Percentiles rank a stretch among this genome's conserved stretches.
Conservation (phyloP, 495 filamentous ascomycete species). For the Penicillium cataractarum region DNA sequence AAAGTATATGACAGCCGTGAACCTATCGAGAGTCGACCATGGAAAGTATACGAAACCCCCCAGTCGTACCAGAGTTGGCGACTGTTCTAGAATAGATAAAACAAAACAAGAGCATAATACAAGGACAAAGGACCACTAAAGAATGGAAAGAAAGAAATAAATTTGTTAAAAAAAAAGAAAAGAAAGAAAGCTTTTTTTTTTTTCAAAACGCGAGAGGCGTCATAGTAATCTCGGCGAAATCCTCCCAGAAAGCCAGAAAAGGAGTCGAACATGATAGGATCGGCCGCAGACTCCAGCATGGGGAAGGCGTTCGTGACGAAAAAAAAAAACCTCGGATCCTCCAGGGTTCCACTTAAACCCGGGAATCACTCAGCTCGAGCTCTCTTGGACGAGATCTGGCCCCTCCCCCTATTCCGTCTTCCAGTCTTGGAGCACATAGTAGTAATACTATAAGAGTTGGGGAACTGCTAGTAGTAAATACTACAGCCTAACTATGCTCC, state of each 20-base stretch:
- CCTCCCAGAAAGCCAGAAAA: conserved; percentile 6
- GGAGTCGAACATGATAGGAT: conserved; percentile 14
- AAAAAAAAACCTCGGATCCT: conserved; percentile 1
- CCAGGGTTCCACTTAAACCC: conserved; percentile 21
- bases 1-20: conserved; percentile 2
- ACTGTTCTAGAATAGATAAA: not conserved
- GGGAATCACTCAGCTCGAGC: not conserved
- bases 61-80: conserved; percentile 2
- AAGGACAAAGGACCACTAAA: conserved; percentile 2
- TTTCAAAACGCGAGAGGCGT: conserved; percentile 5
- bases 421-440: too few relatives aligned
- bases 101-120: not conserved
- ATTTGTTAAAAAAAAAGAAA: conserved; percentile 1
- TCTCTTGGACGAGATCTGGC: too few relatives aligned
- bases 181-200: conserved; percentile 8
- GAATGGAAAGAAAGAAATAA: not conserved
- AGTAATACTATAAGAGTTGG: too few relatives aligned
- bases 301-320: conserved; percentile 31
- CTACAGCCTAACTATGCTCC: too few relatives aligned
- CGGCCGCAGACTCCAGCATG: conserved; percentile 16
- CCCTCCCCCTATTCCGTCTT: not conserved
- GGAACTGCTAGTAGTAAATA: too few relatives aligned
- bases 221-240: conserved; percentile 11
- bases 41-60: conserved; percentile 11
- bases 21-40: conserved; percentile 2